These are phyloP conservation scores for Spinellus fusiger DNA, from an alignment of 192 early-diverging fungal species.

Conservation along the genomic window DNA sequence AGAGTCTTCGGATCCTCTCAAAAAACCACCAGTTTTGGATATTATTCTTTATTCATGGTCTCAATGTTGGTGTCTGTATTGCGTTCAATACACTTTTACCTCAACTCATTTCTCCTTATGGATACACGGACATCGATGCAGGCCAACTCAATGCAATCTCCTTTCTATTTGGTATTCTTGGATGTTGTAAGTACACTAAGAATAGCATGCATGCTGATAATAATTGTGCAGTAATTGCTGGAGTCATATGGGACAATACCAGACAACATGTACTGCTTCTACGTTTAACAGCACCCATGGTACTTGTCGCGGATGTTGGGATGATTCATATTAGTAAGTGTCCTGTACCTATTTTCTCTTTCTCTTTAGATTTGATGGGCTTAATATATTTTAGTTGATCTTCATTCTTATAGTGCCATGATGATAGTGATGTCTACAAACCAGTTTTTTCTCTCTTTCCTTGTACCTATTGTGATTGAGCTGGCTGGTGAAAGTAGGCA, in stretches of 20 bases:
- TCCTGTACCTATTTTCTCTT: background rate
- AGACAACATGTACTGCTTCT: conserved; percentile 26
- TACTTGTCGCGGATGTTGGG: conserved; percentile 18
- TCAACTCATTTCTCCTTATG: conserved; percentile 31
- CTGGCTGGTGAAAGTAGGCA: conserved; percentile 23
- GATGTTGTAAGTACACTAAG: conserved; percentile 18
- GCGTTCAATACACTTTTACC: conserved; percentile 25
- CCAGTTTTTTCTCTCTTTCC: conserved; percentile 27
- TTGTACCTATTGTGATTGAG: conserved; percentile 27
- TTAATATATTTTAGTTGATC: conserved; percentile 5
- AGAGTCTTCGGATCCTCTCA: conserved; percentile 13
- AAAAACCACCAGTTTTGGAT: conserved; percentile 29
- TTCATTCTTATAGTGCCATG: conserved; percentile 18
- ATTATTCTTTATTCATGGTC: conserved; percentile 21
- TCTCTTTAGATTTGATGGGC: background rate
- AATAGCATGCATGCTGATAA: background rate
- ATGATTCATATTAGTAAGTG: conserved; percentile 22
- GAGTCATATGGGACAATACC: conserved; percentile 27
- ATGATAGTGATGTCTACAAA: conserved; percentile 16
- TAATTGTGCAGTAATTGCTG: conserved; percentile 14
- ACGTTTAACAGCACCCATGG: conserved; percentile 20
- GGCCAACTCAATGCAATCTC: conserved; percentile 26
- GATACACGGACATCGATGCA: conserved; percentile 26
- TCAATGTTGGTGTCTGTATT: conserved; percentile 28
- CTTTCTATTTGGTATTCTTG: conserved; percentile 28